These are phyloP conservation scores for Phlyctochytrium arcticum DNA, from an alignment of 192 early-diverging fungal species.

Conservation along the genomic window DNA sequence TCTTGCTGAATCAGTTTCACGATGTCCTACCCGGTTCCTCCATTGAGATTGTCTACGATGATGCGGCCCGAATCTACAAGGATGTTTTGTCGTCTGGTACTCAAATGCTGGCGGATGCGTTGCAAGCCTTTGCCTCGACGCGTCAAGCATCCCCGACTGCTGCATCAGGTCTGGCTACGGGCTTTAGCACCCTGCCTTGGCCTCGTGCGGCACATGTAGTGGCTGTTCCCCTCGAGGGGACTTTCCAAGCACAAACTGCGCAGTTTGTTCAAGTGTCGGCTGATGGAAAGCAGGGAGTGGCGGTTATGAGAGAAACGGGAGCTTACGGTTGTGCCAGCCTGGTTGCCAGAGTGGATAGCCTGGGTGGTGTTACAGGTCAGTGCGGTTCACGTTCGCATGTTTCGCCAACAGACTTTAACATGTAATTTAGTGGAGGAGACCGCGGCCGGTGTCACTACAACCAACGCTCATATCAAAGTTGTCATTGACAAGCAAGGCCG, in stretches of 20 bases:
- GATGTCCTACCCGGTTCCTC: conserved; percentile 91
- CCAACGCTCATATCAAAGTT: conserved; percentile 67
- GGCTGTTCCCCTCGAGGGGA: conserved; percentile 15
- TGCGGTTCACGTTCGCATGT: no score
- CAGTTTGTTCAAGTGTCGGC: conserved; percentile 8
- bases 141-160: neutral
- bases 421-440: no score
- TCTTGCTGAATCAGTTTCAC: conserved; percentile 96
- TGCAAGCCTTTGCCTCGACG: neutral
- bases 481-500: conserved; percentile 72
- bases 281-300: conserved; percentile 14
- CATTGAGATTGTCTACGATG: conserved; percentile 87
- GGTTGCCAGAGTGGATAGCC: no score
- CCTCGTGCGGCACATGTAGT: conserved; percentile 11
- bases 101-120: conserved; percentile 31
- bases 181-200: conserved; percentile 42
- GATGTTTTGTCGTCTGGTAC: conserved; percentile 34
- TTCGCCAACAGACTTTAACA: no score
- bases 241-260: neutral
- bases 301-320: neutral
- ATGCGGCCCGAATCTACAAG: conserved; percentile 71
- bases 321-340: no score
- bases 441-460: neutral
- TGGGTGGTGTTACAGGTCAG: no score
- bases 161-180: neutral